These are phyloP conservation scores for Exserohilum rostratum DNA, from an alignment of 2,329 filamentous ascomycete species.

Conservation along the genomic window DNA sequence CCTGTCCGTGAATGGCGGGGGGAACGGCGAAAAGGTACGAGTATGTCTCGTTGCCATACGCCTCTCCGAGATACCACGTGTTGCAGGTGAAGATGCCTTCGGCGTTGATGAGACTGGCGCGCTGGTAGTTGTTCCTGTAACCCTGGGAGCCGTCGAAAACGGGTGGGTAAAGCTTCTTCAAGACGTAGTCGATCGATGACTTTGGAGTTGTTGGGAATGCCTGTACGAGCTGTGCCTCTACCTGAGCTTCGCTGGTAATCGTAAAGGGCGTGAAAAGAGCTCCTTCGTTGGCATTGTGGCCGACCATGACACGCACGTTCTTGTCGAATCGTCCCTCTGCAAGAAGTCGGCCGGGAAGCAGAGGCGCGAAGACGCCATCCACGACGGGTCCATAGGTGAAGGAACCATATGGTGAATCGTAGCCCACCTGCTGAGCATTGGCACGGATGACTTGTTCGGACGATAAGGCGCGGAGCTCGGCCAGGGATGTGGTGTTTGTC, in stretches of 20 bases:
- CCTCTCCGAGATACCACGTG: slow-evolving; percentile 57
- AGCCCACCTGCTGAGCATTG: slow-evolving; percentile 40
- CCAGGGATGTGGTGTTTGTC: slow-evolving; percentile 42
- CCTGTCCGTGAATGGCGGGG: slow-evolving; percentile 60
- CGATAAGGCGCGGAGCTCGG: slow-evolving; percentile 40
- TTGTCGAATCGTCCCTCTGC: slow-evolving; percentile 48
- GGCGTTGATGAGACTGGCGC: slow-evolving; percentile 50
- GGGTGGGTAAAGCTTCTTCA: slow-evolving; percentile 57
- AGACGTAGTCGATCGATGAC: slow-evolving; percentile 50
- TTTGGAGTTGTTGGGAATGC: slow-evolving; percentile 41
- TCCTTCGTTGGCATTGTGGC: slow-evolving; percentile 55
- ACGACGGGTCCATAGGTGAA: slow-evolving; percentile 45
- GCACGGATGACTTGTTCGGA: slow-evolving; percentile 43
- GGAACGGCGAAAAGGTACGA: slow-evolving; percentile 61
- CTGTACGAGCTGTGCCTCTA: slow-evolving; percentile 32
- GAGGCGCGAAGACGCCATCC: slow-evolving; percentile 43
- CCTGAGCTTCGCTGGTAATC: slow-evolving; percentile 39
- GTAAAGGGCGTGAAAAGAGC: slow-evolving; percentile 52
- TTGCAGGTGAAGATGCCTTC: slow-evolving; percentile 60
- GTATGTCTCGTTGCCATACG: slow-evolving; percentile 55
- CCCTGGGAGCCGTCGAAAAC: slow-evolving; percentile 54
- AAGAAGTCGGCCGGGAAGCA: slow-evolving; percentile 43
- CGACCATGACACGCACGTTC: slow-evolving; percentile 43
- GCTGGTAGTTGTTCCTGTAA: slow-evolving; percentile 55
- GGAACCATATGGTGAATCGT: slow-evolving; percentile 41